Evolutionary conservation across 495 filamentous ascomycete genomes (phyloP).

Genomic region (Lasiosphaeria ovina): DNA sequence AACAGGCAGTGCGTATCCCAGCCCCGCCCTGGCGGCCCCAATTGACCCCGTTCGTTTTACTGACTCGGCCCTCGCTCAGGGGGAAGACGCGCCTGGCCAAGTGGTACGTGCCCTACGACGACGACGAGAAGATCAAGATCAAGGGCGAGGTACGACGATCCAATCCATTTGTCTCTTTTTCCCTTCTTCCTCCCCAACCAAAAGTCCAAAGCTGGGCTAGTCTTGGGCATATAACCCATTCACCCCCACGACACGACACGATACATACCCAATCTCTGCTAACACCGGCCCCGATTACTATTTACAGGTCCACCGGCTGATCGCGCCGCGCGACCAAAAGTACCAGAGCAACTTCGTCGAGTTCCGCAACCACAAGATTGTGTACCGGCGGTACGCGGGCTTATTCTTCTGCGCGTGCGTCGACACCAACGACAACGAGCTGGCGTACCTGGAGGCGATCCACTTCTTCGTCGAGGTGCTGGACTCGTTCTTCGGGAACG

Average conservation of each 20-base stretch:
- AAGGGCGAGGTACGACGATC: slow-evolving; percentile 69
- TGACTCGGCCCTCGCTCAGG: slow-evolving; percentile 45
- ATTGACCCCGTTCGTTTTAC: not conserved
- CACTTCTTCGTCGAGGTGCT: slow-evolving; percentile 99
- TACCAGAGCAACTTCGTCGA: slow-evolving; percentile 99
- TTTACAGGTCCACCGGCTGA: slow-evolving; percentile 83
- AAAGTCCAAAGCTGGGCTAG: no score
- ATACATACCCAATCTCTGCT: not conserved
- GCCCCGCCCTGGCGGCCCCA: slow-evolving; percentile 2
- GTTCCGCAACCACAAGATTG: slow-evolving; percentile 86
- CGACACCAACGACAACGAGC: slow-evolving; percentile 97
- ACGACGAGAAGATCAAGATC: slow-evolving; percentile 94
- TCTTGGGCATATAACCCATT: no score
- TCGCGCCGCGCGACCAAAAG: slow-evolving; percentile 96
- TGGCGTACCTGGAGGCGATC: slow-evolving; percentile 95
- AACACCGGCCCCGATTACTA: not conserved
- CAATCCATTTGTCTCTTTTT: slow-evolving; percentile 1
- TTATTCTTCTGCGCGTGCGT: slow-evolving; percentile 99
- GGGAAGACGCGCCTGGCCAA: slow-evolving; percentile 98
- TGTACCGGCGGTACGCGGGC: slow-evolving; percentile 94
- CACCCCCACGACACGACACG: no score
- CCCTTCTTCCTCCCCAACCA: slow-evolving; percentile 1
- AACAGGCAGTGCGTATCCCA: slow-evolving; percentile 74
- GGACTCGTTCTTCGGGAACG: slow-evolving; percentile 97
- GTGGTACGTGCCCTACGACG: slow-evolving; percentile 97